Evolutionary conservation across 176 grass and related monocot genomes (phyloP), one percentile per base, ranked within the genome.

Genomic region (Elymus sibiricus): DNA sequence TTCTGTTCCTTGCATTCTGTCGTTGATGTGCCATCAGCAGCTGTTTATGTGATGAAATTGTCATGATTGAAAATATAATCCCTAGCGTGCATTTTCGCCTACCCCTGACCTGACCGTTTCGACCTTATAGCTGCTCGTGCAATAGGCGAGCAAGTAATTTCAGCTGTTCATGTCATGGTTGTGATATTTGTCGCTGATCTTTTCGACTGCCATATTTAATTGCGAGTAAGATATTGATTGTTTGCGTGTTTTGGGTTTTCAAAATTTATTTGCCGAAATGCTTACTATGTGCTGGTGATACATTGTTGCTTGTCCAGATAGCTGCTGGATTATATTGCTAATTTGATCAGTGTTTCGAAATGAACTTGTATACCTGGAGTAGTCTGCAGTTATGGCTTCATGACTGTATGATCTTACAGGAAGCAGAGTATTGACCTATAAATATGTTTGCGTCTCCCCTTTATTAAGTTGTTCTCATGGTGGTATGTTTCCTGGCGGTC

Each of bases 201-300:
- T 81, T 76, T 77, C 27, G 13, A 68, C 25, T 77, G 27, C 11
- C 3, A 55, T 43, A 16, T 46, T 14, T 26, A 9, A 14, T 68
- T 28, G 46, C 26, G 46, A 31, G 15, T 44, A 8, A 17, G 11
- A 67, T 44, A 31, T 7, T 60, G 55, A 22, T 26, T 72, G 21
- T 46, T 73, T 83, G 56, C 11, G 38, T 87, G 79, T 58, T 86
- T 35, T 26, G 40, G 17, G 72, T 17, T 86, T n/a, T 65, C 21
- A 49, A 24, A 76, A 12, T 43, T 63, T 15, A 7, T 24, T n/a
- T n/a, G 27, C 4, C 0, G 9, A 47, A 34, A 28, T 75, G 55
- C 16, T 25, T 75, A 24, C 29, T 47, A 21, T 64, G 61, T 65
- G 59, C 9, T 19, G 21, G 11, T 19, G 21, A 65, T 84, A 32